Conservation (phyloP, 2,329 filamentous ascomycete genomes). For the Aquanectria penicillioides region DNA sequence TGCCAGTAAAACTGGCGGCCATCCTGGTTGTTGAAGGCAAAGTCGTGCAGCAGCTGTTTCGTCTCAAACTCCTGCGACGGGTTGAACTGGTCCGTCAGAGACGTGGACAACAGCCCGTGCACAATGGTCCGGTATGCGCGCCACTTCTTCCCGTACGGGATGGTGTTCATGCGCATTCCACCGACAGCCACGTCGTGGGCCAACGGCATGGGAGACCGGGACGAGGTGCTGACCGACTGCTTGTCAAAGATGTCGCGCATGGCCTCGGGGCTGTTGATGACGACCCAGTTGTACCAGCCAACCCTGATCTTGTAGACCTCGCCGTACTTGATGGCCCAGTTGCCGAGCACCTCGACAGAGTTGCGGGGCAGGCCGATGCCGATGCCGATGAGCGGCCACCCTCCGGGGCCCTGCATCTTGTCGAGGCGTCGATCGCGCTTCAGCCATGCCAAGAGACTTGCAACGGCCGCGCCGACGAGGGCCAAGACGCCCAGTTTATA, state of each 20-base stretch:
- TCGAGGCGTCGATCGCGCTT: background rate
- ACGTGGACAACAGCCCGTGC: conserved; percentile 13
- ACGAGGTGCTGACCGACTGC: conserved; percentile 25
- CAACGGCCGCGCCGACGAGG: background rate
- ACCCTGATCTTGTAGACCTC: conserved; percentile 17
- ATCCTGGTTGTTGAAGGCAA: conserved; percentile 11
- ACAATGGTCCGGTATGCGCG: conserved; percentile 18
- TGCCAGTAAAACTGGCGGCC: conserved; percentile 21
- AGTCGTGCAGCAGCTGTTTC: conserved; percentile 20
- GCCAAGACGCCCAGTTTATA: background rate
- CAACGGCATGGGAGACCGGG: conserved; percentile 20
- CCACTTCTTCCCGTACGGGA: conserved; percentile 25
- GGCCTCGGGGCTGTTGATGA: conserved; percentile 19
- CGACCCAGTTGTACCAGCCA: conserved; percentile 24
- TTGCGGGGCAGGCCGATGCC: background rate
- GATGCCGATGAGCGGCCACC: background rate
- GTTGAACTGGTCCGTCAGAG: conserved; percentile 9
- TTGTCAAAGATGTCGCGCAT: conserved; percentile 26
- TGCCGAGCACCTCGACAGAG: too few relatives aligned
- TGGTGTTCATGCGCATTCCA: conserved; percentile 5
- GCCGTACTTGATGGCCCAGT: conserved; percentile 25
- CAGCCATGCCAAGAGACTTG: background rate
- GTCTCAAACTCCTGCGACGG: conserved; percentile 25
- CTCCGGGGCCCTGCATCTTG: background rate
- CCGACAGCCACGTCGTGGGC: conserved; percentile 13